These are phyloP conservation scores for Gossypium longicalyx DNA, from an alignment of 345 rosid genomes.

Conservation along the genomic window DNA sequence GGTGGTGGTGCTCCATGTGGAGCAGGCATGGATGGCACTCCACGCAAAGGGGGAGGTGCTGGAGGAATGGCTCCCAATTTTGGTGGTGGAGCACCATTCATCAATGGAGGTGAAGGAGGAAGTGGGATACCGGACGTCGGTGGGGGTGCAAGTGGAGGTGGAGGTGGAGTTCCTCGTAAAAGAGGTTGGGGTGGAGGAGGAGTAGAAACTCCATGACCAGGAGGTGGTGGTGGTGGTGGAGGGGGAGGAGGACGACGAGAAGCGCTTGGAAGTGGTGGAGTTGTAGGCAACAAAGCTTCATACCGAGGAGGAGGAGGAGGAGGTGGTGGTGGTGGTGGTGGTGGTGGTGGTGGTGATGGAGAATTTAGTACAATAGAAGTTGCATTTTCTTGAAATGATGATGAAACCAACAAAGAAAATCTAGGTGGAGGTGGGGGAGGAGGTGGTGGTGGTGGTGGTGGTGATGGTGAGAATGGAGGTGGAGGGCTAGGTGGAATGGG, in stretches of 20 bases:
- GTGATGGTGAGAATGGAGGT: constrained; percentile 20
- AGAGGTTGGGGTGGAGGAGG: constrained; percentile 19
- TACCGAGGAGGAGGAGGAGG: constrained; percentile 15
- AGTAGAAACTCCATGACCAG: not conserved
- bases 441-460: constrained; percentile 19
- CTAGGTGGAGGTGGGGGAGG: constrained; percentile 27
- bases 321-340: not conserved
- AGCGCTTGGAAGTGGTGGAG: too few species aligned
- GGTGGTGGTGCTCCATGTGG: constrained; percentile 42
- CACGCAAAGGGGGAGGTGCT: constrained; percentile 14
- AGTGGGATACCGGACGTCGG: not conserved
- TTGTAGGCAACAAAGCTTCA: too few species aligned
- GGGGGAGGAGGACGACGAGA: constrained; percentile 20
- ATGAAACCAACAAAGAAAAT: constrained; percentile 25
- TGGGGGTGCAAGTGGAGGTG: constrained; percentile 16
- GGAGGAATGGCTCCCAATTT: constrained; percentile 22
- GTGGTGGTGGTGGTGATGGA: constrained; percentile 9
- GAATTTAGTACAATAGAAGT: constrained; percentile 20
- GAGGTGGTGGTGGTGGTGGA: constrained; percentile 29
- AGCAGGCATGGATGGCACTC: constrained; percentile 38
- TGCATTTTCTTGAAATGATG: constrained; percentile 16
- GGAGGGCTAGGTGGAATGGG: constrained; percentile 27
- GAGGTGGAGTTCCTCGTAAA: not conserved
- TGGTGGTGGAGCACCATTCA: constrained; percentile 12
- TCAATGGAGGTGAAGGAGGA: not conserved